These are phyloP conservation scores for Elongisporangium senticosum DNA, from an alignment of 352 stramenopile genomes.

Conservation along the genomic window DNA sequence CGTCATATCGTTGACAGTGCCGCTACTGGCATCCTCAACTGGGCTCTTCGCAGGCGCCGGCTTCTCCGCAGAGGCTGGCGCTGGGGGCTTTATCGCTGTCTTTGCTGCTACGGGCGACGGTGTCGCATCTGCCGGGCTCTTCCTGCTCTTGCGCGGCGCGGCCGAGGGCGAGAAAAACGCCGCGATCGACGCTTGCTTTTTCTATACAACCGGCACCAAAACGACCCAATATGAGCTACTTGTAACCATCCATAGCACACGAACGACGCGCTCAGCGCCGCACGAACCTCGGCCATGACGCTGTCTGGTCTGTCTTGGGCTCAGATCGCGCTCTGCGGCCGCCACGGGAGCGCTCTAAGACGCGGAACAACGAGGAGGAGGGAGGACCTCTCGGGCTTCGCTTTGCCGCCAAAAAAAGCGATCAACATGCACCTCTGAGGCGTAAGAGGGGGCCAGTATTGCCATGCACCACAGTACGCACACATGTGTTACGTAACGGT, in stretches of 20 bases:
- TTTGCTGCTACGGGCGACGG: conserved; percentile 2
- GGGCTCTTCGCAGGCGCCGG: conserved; percentile 2
- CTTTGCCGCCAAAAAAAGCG: conserved; percentile 8
- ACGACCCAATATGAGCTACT: conserved; percentile 4
- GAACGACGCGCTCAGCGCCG: background rate
- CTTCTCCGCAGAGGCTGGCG: conserved; percentile 10
- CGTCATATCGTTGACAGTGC: conserved; percentile 4
- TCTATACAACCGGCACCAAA: conserved; percentile 7
- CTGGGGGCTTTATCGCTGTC: background rate
- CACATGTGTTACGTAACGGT: background rate
- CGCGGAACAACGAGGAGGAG: conserved; percentile 11
- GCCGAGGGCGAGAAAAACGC: conserved; percentile 72
- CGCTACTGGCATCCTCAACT: background rate
- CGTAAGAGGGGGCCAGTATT: background rate
- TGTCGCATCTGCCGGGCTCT: conserved; percentile 9
- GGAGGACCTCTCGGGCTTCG: background rate
- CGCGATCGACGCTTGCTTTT: conserved; percentile 75
- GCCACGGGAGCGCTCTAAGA: background rate
- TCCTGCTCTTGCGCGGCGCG: conserved; percentile 4
- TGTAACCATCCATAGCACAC: conserved; percentile 7
- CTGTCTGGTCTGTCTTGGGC: conserved; percentile 3
- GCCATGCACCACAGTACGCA: background rate
- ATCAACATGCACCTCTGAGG: conserved; percentile 3
- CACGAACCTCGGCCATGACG: background rate
- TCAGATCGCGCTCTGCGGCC: background rate